phyloP scores from a whole-genome alignment of 179 eudicot species.

The Carnegiea gigantea region DNA sequence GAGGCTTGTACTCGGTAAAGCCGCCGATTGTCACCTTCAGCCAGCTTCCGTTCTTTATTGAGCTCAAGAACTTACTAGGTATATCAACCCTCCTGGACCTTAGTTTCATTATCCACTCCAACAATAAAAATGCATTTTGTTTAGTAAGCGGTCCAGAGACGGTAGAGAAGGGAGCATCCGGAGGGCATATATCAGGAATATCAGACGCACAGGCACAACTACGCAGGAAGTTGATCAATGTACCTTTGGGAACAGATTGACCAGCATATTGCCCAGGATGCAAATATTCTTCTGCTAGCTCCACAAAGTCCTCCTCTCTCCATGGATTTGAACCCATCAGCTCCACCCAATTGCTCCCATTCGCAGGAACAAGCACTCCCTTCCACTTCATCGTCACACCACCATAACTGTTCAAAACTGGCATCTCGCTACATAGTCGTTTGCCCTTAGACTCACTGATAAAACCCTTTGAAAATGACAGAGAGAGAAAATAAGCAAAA shows the following conservation, averaged over 20 bases:
- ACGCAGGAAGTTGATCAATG: conserved; percentile 38
- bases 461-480: conserved; percentile 28
- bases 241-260: conserved; percentile 19
- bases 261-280: conserved; percentile 37
- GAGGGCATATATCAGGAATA: conserved; percentile 57
- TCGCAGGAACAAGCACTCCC: conserved; percentile 58
- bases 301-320: conserved; percentile 42
- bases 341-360: conserved; percentile 59
- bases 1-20: conserved; percentile 41
- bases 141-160: conserved; percentile 44
- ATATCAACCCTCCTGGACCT: conserved; percentile 23
- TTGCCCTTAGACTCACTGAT: conserved; percentile 26
- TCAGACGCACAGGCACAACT: conserved; percentile 45
- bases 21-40: conserved; percentile 50
- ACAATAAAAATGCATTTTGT: conserved; percentile 47
- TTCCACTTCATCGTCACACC: conserved; percentile 20
- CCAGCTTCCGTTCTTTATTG: conserved; percentile 56
- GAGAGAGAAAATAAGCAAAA: conserved; percentile 53
- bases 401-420: conserved; percentile 50
- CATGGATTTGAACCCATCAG: conserved; percentile 61
- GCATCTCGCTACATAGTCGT: conserved; percentile 39
- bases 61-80: conserved; percentile 39
- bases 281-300: conserved; percentile 50
- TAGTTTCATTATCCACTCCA: conserved; percentile 51
- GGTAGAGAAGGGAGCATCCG: conserved; percentile 48